Evolutionary conservation across 2,329 filamentous ascomycete species (phyloP), one percentile per base, ranked within the genome.

Genomic region (Verticillium tricorpus): DNA sequence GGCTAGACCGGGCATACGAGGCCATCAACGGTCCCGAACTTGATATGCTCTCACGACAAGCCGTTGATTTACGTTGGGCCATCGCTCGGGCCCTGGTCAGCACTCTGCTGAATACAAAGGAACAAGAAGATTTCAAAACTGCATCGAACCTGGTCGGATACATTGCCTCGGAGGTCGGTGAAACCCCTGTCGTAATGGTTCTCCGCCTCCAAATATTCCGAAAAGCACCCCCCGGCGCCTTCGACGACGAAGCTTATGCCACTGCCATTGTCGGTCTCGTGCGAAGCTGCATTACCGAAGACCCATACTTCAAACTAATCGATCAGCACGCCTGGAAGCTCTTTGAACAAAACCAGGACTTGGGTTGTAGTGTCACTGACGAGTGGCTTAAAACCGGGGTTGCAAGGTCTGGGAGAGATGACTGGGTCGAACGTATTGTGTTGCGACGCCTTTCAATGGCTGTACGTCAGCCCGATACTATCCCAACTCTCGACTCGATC

Each of bases 1-100:
- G 94, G 95, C 77, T 96, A 0, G 82, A 88, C 61, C 83, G 90
- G 65, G 87, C 91, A 2, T 80, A 85, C 57, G 77, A 86, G 12
- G 69, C 87, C 32, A 77, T 93, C 31, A 81, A 83, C 58, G 68
- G 70, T 22, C 84, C 86, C 60, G 79, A 84, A 9, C 68, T 85
- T 0, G 83, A 87, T 25, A 73, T 76, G 19, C 73, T 89, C 3
- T 87, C 86, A 32, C 75, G 80, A 7, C 83, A 88, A 65, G 84
- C 84, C 1, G 74, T 83, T 28, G 87, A 93, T 60, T 79, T 94
- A 35, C 83, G 85, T 37, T 75, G 91, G 12, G 82, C 85, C 22
- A 84, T 93, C 31, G 81, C 89, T 45, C 89, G 95, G 68, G 79
- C 80, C 17, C 76, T 86, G 61, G 83, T 90, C 62, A 82, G 82